phyloP scores from a whole-genome alignment of 2,329 filamentous ascomycete species.

The Colletotrichum echinochloae region DNA sequence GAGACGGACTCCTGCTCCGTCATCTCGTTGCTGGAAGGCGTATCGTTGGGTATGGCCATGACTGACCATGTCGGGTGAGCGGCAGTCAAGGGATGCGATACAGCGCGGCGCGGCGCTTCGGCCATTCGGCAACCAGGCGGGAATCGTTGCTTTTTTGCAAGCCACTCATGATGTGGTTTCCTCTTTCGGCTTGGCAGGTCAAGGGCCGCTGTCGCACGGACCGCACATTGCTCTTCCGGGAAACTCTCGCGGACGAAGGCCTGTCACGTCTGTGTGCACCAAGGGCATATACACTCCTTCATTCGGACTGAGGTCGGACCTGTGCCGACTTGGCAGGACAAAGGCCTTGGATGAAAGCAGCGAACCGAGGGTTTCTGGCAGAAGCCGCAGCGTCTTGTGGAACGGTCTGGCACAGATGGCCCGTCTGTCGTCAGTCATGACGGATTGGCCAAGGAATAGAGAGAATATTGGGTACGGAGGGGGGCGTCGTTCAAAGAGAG shows the following conservation, averaged over 20 bases:
- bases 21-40: conserved; percentile 4
- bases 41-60: not conserved
- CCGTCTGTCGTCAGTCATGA: not conserved
- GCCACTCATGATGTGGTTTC: conserved; percentile 5
- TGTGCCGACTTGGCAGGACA: not conserved
- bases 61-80: not conserved
- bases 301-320: too few species aligned
- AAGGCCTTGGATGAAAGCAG: not conserved
- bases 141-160: not conserved
- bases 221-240: not conserved
- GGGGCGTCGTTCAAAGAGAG: not conserved
- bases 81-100: conserved; percentile 1
- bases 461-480: not conserved
- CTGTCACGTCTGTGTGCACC: not conserved
- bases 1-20: not conserved
- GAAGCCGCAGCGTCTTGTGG: not conserved
- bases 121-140: not conserved
- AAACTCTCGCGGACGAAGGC: not conserved
- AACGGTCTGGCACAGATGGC: not conserved
- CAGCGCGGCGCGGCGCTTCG: not conserved
- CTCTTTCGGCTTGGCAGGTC: not conserved
- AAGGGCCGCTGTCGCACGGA: not conserved
- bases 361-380: not conserved
- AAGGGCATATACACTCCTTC: not conserved
- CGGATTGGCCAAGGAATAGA: not conserved